Percentiles rank a stretch among this genome's conserved stretches.
These are phyloP conservation scores for Lichenothelia convexa DNA, from an alignment of 495 filamentous ascomycete genomes.

Conservation along the genomic window DNA sequence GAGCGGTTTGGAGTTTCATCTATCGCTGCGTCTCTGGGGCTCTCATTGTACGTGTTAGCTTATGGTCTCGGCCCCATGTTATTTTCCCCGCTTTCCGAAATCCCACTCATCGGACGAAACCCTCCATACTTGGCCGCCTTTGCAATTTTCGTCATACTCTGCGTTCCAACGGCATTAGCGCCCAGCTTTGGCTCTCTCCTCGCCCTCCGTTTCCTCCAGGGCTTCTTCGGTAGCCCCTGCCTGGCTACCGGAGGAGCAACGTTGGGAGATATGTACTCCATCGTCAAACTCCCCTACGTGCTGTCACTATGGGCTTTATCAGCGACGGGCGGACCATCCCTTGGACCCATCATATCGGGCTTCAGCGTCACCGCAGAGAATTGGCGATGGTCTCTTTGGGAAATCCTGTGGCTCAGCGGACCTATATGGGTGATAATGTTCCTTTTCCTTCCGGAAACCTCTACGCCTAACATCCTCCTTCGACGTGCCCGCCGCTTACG, in stretches of 20 bases:
- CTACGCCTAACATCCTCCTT: slow-evolving; percentile 32
- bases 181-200: slow-evolving; percentile 30
- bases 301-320: slow-evolving; percentile 33
- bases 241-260: slow-evolving; percentile 37
- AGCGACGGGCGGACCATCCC: slow-evolving; percentile 29
- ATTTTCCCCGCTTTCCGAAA: slow-evolving; percentile 27
- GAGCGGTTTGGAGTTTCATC: slow-evolving; percentile 24
- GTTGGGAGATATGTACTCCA: slow-evolving; percentile 34
- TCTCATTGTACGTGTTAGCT: slow-evolving; percentile 36
- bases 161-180: slow-evolving; percentile 29
- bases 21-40: slow-evolving; percentile 26
- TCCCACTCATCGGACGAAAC: slow-evolving; percentile 28
- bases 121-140: slow-evolving; percentile 28
- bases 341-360: slow-evolving; percentile 44
- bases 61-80: slow-evolving; percentile 31
- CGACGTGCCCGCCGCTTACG: slow-evolving; percentile 37
- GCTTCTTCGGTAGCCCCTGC: slow-evolving; percentile 36
- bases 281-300: slow-evolving; percentile 34
- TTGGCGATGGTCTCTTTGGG: slow-evolving; percentile 26
- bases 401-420: slow-evolving; percentile 29
- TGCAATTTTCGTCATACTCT: slow-evolving; percentile 30
- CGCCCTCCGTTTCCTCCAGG: slow-evolving; percentile 33
- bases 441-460: slow-evolving; percentile 38
- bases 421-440: slow-evolving; percentile 31
- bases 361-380: slow-evolving; percentile 39